phyloP scores from a whole-genome alignment of 495 filamentous ascomycete species.

The Achaetomiella virescens region DNA sequence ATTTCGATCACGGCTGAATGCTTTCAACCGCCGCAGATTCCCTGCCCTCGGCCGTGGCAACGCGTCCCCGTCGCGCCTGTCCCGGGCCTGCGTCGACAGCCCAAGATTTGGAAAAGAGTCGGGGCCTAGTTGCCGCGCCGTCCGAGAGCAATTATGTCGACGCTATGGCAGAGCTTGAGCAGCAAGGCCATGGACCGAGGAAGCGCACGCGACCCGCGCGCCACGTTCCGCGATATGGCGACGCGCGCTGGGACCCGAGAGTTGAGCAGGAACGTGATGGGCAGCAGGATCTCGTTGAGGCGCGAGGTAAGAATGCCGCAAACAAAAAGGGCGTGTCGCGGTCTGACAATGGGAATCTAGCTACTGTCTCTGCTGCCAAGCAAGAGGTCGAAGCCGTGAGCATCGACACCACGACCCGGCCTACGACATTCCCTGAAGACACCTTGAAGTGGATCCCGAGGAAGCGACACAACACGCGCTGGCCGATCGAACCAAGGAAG shows the following conservation, averaged over 20 bases:
- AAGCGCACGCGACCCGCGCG: conserved; percentile 22
- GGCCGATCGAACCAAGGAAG: conserved; percentile 24
- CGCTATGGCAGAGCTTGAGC: conserved; percentile 23
- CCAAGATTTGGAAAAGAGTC: conserved; percentile 32
- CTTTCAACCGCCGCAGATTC: conserved; percentile 19
- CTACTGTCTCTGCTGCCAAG: conserved; percentile 4
- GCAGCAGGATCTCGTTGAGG: conserved; percentile 21
- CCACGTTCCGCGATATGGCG: conserved; percentile 20
- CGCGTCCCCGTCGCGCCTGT: conserved; percentile 25
- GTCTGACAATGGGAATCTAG: conserved; percentile 5
- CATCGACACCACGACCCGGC: conserved; percentile 1
- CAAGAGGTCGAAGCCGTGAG: neutral
- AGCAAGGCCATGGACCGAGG: conserved; percentile 15
- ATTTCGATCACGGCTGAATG: conserved; percentile 18
- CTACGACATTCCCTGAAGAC: conserved; percentile 20
- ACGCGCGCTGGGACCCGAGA: conserved; percentile 18
- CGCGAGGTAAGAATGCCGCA: conserved; percentile 17
- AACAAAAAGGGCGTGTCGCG: neutral
- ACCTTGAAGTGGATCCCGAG: conserved; percentile 22
- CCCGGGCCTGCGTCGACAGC: conserved; percentile 9
- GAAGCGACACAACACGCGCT: conserved; percentile 32
- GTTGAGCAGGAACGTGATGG: conserved; percentile 12
- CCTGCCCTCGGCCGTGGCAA: conserved; percentile 25
- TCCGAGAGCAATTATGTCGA: conserved; percentile 5
- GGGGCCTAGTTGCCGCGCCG: conserved; percentile 7